These are phyloP conservation scores for Phyllosticta citriasiana DNA, from an alignment of 2,329 filamentous ascomycete genomes.

Conservation along the genomic window DNA sequence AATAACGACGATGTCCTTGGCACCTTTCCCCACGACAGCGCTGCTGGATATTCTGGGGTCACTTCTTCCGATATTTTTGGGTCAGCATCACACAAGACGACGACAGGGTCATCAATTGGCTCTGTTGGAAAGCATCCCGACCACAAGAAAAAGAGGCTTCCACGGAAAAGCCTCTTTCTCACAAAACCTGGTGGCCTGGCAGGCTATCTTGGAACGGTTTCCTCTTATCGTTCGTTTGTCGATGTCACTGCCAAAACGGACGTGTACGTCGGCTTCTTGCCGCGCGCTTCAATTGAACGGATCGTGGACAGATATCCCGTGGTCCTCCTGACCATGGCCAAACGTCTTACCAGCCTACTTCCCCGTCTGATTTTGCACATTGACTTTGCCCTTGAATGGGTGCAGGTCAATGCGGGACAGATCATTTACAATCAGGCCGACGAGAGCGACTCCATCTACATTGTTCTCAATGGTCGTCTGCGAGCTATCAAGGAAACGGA, in stretches of 20 bases:
- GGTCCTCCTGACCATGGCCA: slow-evolving; percentile 89
- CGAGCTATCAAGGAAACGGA: slow-evolving; percentile 74
- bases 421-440: slow-evolving; percentile 89
- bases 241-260: slow-evolving; percentile 97
- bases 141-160: slow-evolving; percentile 36
- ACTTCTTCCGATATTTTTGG: slow-evolving; percentile 24
- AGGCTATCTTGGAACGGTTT: slow-evolving; percentile 88
- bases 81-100: slow-evolving; percentile 16
- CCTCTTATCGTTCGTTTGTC: slow-evolving; percentile 90
- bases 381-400: slow-evolving; percentile 96
- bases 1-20: slow-evolving; percentile 37
- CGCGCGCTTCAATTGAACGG: slow-evolving; percentile 72
- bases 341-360: slow-evolving; percentile 78
- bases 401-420: slow-evolving; percentile 90
- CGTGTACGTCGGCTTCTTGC: slow-evolving; percentile 93
- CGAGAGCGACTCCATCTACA: slow-evolving; percentile 96
- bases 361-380: slow-evolving; percentile 90
- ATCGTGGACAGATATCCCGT: slow-evolving; percentile 91
- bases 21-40: slow-evolving; percentile 23
- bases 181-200: slow-evolving; percentile 92
- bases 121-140: slow-evolving; percentile 13
- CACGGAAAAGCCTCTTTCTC: slow-evolving; percentile 67
- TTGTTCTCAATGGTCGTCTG: slow-evolving; percentile 87
- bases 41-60: slow-evolving; percentile 16
- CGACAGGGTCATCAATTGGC: slow-evolving; percentile 17